Evolutionary conservation across 805 yeast genomes (phyloP), one percentile per base, ranked within the genome.

Genomic region (Yamadazyma olivae): DNA sequence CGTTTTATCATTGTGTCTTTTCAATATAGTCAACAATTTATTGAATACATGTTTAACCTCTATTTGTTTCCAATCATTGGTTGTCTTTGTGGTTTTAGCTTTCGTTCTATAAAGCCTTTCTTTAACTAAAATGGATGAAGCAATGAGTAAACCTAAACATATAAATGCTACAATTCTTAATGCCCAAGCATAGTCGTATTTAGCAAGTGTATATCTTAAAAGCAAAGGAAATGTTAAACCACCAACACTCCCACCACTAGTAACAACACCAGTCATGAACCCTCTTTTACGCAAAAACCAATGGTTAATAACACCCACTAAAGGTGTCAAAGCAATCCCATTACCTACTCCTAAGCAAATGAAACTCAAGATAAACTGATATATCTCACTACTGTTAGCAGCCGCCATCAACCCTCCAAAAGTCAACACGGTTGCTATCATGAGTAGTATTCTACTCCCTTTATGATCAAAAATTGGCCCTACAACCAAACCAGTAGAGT

Each of bases 181-280:
- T 0, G 83, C 67, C 83, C 84, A 79, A 3, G 60, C 70, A 50
- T 66, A 81, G 1, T 85, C 84, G 21, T 73, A 56, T 5, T 51
- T 49, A 1, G 59, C 53, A 42, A 74, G 71, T 32, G 75, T 50
- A n/a, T 61, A 52, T 39, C 72, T 60, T 42, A 79, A 55, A 46
- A 76, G 56, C 30, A 81, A 56, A 1, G 88, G 85, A 53, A 76
- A 74, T 2, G 76, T 50, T 7, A 80, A 63, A 4, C 88, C 89
- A 1, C 87, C 88, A 4, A 78, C 59, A 7, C 83, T 75, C 2
- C 85, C 85, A 4, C 87, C 88, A 59, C 77, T 57, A 40, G 81
- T 77, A 3, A 82, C 82, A 3, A 79, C 45, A 0, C 87, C 85
- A 18, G 79, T 64, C 5, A 80, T 39, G 27, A 43, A 63, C 1